phyloP scores from a whole-genome alignment of 2,329 filamentous ascomycete species.

The Onygenales sp. region DNA sequence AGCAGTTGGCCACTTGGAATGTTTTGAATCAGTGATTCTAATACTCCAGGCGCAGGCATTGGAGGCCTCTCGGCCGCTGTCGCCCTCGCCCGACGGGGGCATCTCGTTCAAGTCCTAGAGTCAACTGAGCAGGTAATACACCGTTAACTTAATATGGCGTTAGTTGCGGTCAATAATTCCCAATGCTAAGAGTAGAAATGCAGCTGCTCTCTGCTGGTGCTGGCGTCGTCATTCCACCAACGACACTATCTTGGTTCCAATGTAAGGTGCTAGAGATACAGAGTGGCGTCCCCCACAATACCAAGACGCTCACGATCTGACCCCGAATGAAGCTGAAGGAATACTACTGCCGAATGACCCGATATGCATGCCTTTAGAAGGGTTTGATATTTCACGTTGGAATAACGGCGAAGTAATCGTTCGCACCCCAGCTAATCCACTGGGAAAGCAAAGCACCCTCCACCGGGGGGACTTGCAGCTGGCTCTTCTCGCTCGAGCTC shows the following conservation, averaged over 20 bases:
- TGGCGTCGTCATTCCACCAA: conserved; percentile 74
- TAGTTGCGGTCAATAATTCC: too few relatives aligned
- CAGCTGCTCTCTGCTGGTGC: conserved; percentile 50
- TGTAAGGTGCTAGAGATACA: conserved; percentile 57
- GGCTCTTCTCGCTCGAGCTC: conserved; percentile 54
- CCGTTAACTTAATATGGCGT: too few relatives aligned
- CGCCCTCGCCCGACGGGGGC: neutral
- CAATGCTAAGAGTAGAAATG: neutral
- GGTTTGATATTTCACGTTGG: neutral
- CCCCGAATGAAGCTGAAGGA: neutral
- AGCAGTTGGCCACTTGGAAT: neutral
- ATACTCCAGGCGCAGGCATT: neutral
- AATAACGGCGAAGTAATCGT: neutral
- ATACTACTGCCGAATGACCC: conserved; percentile 13
- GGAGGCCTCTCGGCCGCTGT: neutral
- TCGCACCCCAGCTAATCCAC: conserved; percentile 50
- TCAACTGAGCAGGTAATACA: neutral
- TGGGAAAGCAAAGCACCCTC: conserved; percentile 64
- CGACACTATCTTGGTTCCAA: conserved; percentile 64
- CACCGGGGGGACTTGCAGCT: conserved; percentile 65
- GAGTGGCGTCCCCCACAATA: too few relatives aligned
- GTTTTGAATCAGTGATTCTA: neutral
- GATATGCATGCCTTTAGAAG: conserved; percentile 25
- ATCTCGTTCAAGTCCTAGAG: neutral
- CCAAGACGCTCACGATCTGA: too few relatives aligned